Percentiles rank a stretch among this genome's conserved stretches.
These are phyloP conservation scores for Naganishia sp. DNA, from an alignment of 1,284 basidiomycete genomes.

Conservation along the genomic window DNA sequence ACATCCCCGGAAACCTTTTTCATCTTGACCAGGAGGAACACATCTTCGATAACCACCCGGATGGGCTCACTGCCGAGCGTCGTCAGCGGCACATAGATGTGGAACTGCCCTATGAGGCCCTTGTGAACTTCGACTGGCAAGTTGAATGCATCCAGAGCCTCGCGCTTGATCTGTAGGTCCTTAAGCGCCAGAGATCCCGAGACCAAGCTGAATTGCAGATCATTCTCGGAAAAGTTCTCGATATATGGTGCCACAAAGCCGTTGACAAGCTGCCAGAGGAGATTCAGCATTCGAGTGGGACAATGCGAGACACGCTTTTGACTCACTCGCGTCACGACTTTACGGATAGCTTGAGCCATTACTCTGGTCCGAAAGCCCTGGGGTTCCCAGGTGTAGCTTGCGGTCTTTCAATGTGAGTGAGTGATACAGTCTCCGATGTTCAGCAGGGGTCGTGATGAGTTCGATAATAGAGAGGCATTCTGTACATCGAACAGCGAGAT, in stretches of 20 bases:
- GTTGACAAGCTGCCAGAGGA: conserved; percentile 70
- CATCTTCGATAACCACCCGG: conserved; percentile 88
- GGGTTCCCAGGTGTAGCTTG: background rate
- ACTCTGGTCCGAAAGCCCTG: background rate
- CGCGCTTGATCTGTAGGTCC: conserved; percentile 85
- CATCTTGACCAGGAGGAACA: conserved; percentile 81
- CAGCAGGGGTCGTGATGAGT: background rate
- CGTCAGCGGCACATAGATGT: conserved; percentile 92
- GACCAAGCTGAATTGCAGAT: conserved; percentile 58
- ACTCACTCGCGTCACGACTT: conserved; percentile 26
- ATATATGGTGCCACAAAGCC: conserved; percentile 93
- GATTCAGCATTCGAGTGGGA: background rate
- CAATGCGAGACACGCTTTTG: background rate
- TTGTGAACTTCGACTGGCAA: conserved; percentile 95
- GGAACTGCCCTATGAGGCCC: conserved; percentile 89
- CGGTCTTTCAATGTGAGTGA: no score
- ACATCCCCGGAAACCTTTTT: conserved; percentile 55
- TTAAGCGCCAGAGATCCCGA: conserved; percentile 43
- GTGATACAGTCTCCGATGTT: background rate
- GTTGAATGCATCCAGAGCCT: conserved; percentile 92
- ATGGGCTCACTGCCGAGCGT: conserved; percentile 92
- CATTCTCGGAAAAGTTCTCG: conserved; percentile 91
- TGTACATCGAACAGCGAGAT: no score
- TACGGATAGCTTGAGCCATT: conserved; percentile 27
- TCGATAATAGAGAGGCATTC: no score